Percentiles rank a stretch among this genome's conserved stretches.
phyloP scores from a whole-genome alignment of 306 rosid genomes.

The Albizia julibrissin region DNA sequence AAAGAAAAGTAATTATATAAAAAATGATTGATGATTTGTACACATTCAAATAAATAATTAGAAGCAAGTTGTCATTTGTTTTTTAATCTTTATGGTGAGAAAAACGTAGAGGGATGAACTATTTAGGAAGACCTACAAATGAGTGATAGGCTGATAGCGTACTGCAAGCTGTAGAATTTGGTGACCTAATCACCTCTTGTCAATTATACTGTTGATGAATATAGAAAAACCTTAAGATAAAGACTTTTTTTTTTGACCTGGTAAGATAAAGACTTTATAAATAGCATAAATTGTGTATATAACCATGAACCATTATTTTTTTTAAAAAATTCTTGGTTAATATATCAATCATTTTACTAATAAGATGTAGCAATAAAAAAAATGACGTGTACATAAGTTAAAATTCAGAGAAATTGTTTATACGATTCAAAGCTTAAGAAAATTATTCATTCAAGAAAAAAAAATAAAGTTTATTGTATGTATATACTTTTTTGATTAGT shows the following conservation, averaged over 20 bases:
- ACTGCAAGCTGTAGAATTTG: constrained; percentile 9
- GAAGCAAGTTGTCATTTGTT: neutral
- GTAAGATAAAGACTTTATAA: neutral
- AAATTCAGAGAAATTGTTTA: neutral
- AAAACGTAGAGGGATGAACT: neutral
- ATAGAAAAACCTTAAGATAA: neutral
- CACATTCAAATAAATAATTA: neutral
- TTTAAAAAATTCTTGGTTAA: neutral
- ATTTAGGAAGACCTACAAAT: constrained; percentile 15
- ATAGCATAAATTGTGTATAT: too few relatives aligned
- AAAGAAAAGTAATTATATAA: too few relatives aligned
- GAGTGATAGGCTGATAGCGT: neutral
- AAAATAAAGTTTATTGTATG: too few relatives aligned
- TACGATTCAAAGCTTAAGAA: too few relatives aligned
- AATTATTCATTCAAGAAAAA: too few relatives aligned
- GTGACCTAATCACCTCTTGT: constrained; percentile 22
- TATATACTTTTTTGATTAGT: too few relatives aligned
- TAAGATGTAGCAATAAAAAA: neutral
- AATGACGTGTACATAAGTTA: neutral
- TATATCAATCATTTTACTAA: neutral
- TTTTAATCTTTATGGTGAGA: constrained; percentile 14
- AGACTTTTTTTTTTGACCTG: too few relatives aligned
- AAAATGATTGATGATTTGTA: neutral
- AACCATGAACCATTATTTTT: too few relatives aligned
- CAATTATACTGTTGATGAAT: constrained; percentile 5